Evolutionary conservation across 345 rosid genomes (phyloP), one percentile per base, ranked within the genome.

Genomic region (Salix caprea): DNA sequence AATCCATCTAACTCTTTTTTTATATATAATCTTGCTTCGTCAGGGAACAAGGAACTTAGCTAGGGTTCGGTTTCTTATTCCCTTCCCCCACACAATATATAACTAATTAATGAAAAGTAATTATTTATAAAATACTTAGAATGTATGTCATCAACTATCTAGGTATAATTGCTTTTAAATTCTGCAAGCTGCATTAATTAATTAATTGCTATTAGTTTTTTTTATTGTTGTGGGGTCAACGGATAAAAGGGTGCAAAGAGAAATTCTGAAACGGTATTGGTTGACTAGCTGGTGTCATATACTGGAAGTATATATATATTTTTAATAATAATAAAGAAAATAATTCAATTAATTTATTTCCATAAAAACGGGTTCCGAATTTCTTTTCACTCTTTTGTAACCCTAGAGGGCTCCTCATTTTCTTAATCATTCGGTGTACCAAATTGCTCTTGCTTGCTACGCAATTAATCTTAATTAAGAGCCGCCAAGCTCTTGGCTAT

Each of bases 21-120:
- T 73, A 64, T 65, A 40, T 58, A 58, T 76, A 24, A 52, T 75
- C 48, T 77, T 67, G 56, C 60, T 71, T 73, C 23, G 5, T 67
- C 32, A 5, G 37, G 37, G 37, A 34, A 34, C 37, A 34, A 34
- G 37, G 37, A 34, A 34, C 37, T 5, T 34, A 34, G 37, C 37
- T 34, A 5, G 37, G 37, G 37, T 34, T 34, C 37, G 37, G 37
- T 5, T 34, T 34, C 0, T 34, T 34, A 34, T 34, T 34, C 37
- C 37, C 37, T 34, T 34, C 37, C 58, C 54, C 72, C 73, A 68
- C 61, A 32, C 65, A 15, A 74, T 74, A 34, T 56, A 68, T 6
- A 21, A 54, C 28, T 58, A 23, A 58, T 54, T 54, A 54, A n/a
- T 13, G 50, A 46, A 52, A 70, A 7, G 23, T 40, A 16, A 18